Evolutionary conservation across 2,329 filamentous ascomycete species (phyloP).

Genomic region (Fusarium brachygibbosum): DNA sequence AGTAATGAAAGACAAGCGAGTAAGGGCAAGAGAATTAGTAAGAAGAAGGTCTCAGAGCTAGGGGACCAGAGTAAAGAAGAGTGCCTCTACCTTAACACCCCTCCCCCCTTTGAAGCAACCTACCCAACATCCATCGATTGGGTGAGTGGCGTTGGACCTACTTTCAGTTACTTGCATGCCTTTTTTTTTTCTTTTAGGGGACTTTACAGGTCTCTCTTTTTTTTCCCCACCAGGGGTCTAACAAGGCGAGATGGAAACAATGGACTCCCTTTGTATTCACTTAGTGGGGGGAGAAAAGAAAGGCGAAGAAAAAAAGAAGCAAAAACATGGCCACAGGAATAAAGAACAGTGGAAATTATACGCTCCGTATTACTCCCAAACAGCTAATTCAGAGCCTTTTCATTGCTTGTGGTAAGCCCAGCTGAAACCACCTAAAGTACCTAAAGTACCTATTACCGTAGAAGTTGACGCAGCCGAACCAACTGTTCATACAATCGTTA

Average conservation of each 20-base stretch:
- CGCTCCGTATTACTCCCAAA: conserved; percentile 10
- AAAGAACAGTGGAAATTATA: conserved; percentile 28
- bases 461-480: conserved; percentile 15
- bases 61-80: conserved; percentile 30
- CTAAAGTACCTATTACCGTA: neutral
- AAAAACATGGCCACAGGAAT: neutral
- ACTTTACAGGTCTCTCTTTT: conserved; percentile 15
- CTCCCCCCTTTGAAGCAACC: conserved; percentile 16
- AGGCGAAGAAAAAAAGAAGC: neutral
- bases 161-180: neutral
- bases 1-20: neutral
- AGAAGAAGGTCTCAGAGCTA: conserved; percentile 35
- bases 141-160: neutral
- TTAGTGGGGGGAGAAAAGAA: conserved; percentile 11
- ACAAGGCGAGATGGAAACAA: conserved; percentile 18
- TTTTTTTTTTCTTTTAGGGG: conserved; percentile 32
- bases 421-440: conserved; percentile 1
- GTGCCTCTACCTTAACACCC: conserved; percentile 12
- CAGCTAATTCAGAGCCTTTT: neutral
- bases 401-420: neutral
- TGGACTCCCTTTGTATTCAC: conserved; percentile 21
- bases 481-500: neutral
- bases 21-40: conserved; percentile 10
- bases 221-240: neutral
- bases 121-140: neutral